Percentiles rank a stretch among this genome's conserved stretches.
phyloP scores from a whole-genome alignment of 306 rosid species.

The Elaeagnus macrophylla region DNA sequence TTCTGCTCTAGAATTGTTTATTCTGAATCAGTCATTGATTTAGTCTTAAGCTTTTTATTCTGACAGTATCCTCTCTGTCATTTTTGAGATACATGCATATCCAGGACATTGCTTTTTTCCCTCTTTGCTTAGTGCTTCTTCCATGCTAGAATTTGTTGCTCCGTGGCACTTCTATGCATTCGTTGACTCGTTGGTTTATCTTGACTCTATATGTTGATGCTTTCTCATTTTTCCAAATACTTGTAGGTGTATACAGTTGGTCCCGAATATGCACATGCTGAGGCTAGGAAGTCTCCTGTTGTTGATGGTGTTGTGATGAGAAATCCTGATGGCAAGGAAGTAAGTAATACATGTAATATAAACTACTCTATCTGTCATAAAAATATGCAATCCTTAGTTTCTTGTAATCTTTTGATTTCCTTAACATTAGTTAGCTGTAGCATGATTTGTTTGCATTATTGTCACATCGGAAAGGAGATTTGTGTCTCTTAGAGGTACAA shows the following conservation, averaged over 20 bases:
- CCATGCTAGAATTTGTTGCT: neutral
- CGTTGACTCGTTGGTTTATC: constrained; percentile 5
- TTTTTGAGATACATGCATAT: too few species aligned
- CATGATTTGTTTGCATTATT: neutral
- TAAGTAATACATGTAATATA: constrained; percentile 32
- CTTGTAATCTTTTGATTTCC: constrained; percentile 1
- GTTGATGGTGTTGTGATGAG: constrained; percentile 99
- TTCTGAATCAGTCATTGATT: too few species aligned
- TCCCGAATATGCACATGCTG: constrained; percentile 99
- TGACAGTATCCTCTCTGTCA: neutral
- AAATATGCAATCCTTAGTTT: neutral
- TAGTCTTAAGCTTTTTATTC: neutral
- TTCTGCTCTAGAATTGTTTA: too few species aligned
- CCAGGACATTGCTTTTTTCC: neutral
- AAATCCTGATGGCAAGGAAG: constrained; percentile 97
- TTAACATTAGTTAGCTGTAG: neutral
- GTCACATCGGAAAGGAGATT: neutral
- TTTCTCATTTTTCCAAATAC: constrained; percentile 24
- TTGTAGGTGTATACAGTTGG: constrained; percentile 94
- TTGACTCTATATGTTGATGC: constrained; percentile 9
- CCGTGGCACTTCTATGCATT: neutral
- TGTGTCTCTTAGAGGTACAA: constrained; percentile 4
- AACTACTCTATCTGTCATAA: neutral
- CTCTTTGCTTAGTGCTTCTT: neutral
- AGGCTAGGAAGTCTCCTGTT: constrained; percentile 99